Base-by-base conservation (phyloP, 2,329 filamentous ascomycete genomes). In the Shiraia sp. region DNA sequence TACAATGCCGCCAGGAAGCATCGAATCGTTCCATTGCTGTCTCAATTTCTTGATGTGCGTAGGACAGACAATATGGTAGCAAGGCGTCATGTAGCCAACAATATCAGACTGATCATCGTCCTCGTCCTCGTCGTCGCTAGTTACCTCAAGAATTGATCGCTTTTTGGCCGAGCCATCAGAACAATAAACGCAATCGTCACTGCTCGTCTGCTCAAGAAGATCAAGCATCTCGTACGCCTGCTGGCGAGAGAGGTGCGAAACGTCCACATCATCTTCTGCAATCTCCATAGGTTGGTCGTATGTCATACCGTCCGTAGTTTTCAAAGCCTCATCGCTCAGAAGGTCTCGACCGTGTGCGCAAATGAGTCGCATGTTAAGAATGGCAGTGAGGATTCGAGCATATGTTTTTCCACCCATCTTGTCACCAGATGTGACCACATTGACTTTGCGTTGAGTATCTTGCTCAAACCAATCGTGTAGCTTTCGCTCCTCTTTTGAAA, bases 301-400 rank as follows among this genome's bases (percentile, higher is more conserved):
- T n/a, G 85, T 90, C 69, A 89, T 79, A 16, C 91, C 92, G 62
- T 90, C 86, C 36, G 92, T 82, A 3, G 87, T 77, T 53, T 86
- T 83, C 32, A 95, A 74, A 58, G 97, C 92, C 14, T 92, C 86
- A 25, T 91, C 83, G 42, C 85, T 88, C 2, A 99, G 78, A 6
- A 99, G 79, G 46, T 97, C 92, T 51, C 87, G 87, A n/a, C 93
- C 93, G 65, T 96, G 92, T 1, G 91, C 93, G 63, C 91, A 96
- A 36, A 97, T 87, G 28, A 95, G 79, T 8, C 93, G 88, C 13
- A 99, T 80, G 22, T 92, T 86, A 53, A 95, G 79, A 61, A 99
- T 96, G 4, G 90, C 88, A 52, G 93, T 91, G 47, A 99, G 73
- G 32, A 99, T 93, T 57, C 96, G 89, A 32, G 93, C 91, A 62